Conservation (phyloP, 2,329 filamentous ascomycete species). For the Purpureocillium takamizusanense region DNA sequence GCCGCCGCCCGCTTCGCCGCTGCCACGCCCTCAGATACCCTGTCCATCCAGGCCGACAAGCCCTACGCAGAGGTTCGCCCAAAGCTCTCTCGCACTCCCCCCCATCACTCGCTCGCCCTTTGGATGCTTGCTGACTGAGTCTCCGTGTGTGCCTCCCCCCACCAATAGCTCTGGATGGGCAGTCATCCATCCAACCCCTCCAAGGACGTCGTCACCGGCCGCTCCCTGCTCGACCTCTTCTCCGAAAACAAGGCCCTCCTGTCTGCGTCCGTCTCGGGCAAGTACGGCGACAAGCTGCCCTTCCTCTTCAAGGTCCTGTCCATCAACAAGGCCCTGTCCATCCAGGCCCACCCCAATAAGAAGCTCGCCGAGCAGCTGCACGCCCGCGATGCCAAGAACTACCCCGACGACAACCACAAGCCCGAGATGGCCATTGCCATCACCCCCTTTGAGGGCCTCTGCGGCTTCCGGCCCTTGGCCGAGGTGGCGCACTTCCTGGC, state of each 20-base stretch:
- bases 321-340: conserved; percentile 90
- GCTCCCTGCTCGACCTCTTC: conserved; percentile 78
- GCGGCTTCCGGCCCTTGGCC: conserved; percentile 79
- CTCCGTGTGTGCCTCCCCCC: neutral
- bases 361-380: conserved; percentile 81
- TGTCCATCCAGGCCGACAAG: conserved; percentile 75
- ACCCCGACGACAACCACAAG: conserved; percentile 99
- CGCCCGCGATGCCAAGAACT: conserved; percentile 80
- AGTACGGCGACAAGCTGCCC: conserved; percentile 75
- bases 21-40: conserved; percentile 66
- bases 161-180: conserved; percentile 99
- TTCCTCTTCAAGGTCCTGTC: conserved; percentile 98
- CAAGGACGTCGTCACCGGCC: conserved; percentile 75
- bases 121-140: neutral
- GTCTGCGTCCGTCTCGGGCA: conserved; percentile 60
- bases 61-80: conserved; percentile 81
- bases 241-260: conserved; percentile 80
- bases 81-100: neutral
- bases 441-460: conserved; percentile 91
- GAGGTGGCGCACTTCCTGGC: conserved; percentile 83
- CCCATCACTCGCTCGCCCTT: neutral
- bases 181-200: conserved; percentile 95
- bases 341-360: conserved; percentile 96
- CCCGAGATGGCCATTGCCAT: conserved; percentile 99
- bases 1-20: conserved; percentile 84